Conservation (phyloP, 2,329 filamentous ascomycete species). For the Penicillium brasilianum region DNA sequence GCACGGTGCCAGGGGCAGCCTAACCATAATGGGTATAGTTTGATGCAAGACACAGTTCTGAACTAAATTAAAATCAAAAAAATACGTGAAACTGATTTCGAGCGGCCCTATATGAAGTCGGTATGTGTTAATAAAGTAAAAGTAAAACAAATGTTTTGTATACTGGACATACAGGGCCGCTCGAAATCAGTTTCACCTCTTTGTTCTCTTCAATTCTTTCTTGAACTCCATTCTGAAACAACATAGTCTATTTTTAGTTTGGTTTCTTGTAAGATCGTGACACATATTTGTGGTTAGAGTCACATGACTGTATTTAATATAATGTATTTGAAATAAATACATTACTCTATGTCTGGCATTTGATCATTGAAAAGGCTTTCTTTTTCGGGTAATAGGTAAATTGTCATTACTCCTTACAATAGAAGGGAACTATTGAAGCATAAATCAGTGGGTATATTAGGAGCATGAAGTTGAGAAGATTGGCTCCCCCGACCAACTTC, state of each 20-base stretch:
- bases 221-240: conserved; percentile 10
- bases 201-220: conserved; percentile 10
- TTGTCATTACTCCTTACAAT: background rate
- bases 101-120: background rate
- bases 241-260: conserved; percentile 7
- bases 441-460: conserved; percentile 3
- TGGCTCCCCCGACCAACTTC: background rate
- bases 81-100: conserved; percentile 18
- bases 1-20: conserved; percentile 9
- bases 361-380: conserved; percentile 2
- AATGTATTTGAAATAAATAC: conserved; percentile 3
- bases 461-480: too few species aligned
- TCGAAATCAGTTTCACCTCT: too few species aligned
- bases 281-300: background rate
- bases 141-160: too few species aligned
- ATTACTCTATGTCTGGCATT: conserved; percentile 4
- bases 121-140: too few species aligned
- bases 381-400: conserved; percentile 1
- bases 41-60: conserved; percentile 11
- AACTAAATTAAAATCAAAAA: background rate
- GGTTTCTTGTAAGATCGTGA: conserved; percentile 2
- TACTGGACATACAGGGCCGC: too few species aligned
- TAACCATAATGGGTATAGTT: conserved; percentile 12
- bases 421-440: background rate
- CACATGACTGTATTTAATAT: background rate